Evolutionary conservation across 2,329 filamentous ascomycete species (phyloP), one percentile per base, ranked within the genome.

Genomic region (Didymella sp.): DNA sequence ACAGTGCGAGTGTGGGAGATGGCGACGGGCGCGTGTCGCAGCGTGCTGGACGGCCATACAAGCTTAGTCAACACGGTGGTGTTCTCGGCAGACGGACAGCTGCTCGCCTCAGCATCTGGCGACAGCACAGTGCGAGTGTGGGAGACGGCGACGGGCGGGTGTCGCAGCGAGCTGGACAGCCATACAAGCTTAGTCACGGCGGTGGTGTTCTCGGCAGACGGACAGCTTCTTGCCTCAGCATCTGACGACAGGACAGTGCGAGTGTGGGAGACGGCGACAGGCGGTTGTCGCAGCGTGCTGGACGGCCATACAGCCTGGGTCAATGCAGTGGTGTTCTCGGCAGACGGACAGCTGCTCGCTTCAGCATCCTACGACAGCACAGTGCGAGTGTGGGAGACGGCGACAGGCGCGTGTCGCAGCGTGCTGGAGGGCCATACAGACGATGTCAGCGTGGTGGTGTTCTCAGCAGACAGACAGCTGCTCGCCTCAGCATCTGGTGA

Each of bases 361-460:
- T 65, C 60, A 15, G 60, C 43, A 40, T 64, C 62, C 2, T 0
- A 21, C 17, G 58, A 66, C 50, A 49, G 38, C 1, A 64, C 56
- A 40, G 61, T 64, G 25, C 28, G 45, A 50, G 27, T 66, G 15
- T 66, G 59, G 63, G 54, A 60, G 30, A 33, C 41, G 25, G 41
- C 15, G n/a, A 56, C 53, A 31, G 59, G 51, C n/a, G 30, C 47
- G 15, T 59, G 56, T 48, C 37, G 41, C 9, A 48, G 48, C 27
- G 46, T 24, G 30, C 50, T 60, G n/a, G 45, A 55, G 37, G 45
- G 50, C 51, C 47, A 60, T 51, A 30, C 45, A 19, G 28, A 37
- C 2, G 77, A 95, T 1, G 96, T 97, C 70, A 93, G 91, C 1
- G 51, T 41, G 17, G 40, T 64, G 31, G 59, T 50, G 24, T 67